phyloP scores from a whole-genome alignment of 768 basidiomycete genomes.

The Galerina marginata region DNA sequence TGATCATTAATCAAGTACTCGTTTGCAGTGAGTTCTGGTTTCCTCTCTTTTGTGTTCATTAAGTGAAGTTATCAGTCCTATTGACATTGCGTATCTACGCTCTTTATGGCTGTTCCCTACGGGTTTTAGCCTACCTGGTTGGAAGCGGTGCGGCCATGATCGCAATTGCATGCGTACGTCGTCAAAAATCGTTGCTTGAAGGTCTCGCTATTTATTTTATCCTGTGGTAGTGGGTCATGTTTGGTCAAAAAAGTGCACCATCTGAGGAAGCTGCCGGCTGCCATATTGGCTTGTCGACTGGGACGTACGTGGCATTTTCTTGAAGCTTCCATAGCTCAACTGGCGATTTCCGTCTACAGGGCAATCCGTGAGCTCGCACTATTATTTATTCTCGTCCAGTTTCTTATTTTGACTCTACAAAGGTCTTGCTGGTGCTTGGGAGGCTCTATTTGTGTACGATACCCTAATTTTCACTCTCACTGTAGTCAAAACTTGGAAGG shows the following conservation, averaged over 20 bases:
- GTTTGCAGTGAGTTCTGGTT: slow-evolving; percentile 45
- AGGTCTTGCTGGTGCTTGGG: slow-evolving; percentile 51
- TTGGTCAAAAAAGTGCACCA: slow-evolving; percentile 39
- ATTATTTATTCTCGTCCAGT: not conserved
- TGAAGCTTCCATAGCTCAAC: not conserved
- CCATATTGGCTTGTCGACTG: slow-evolving; percentile 35
- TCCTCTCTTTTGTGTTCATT: not conserved
- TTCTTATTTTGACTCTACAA: not conserved
- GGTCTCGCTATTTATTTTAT: not conserved
- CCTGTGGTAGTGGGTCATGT: slow-evolving; percentile 46
- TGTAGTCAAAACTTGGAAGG: slow-evolving; percentile 48
- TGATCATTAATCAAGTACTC: slow-evolving; percentile 50
- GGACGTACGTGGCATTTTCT: slow-evolving; percentile 31
- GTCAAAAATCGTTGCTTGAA: not conserved
- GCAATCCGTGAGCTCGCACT: slow-evolving; percentile 18
- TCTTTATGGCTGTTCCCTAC: slow-evolving; percentile 47
- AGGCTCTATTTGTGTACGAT: slow-evolving; percentile 56
- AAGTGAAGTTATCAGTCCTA: slow-evolving; percentile 34
- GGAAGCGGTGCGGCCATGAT: slow-evolving; percentile 35
- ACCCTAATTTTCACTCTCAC: slow-evolving; percentile 52
- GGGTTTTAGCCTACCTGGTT: slow-evolving; percentile 42
- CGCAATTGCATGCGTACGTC: slow-evolving; percentile 41
- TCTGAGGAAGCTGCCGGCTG: slow-evolving; percentile 36
- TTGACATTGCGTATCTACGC: slow-evolving; percentile 56
- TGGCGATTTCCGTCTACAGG: slow-evolving; percentile 8